Evolutionary conservation across 164 flowering plant species (phyloP).

Genomic region (Magnolia officinalis): DNA sequence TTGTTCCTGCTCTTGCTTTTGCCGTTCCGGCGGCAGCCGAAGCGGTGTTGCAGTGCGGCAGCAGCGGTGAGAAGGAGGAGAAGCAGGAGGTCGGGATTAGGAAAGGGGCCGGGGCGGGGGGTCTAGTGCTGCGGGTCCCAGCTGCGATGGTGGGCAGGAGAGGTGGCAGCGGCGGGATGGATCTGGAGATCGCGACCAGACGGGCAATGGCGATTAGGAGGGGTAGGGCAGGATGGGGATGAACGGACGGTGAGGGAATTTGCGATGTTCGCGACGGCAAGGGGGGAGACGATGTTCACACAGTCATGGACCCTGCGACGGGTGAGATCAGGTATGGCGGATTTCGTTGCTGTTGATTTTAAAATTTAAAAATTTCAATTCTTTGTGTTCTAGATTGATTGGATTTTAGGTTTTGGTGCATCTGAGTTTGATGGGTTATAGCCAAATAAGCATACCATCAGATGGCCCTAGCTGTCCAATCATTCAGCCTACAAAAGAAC

Average conservation of each 20-base stretch:
- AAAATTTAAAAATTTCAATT: not conserved
- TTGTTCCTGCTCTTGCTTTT: conserved; percentile 35
- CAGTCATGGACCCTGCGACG: conserved; percentile 60
- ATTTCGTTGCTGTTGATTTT: not conserved
- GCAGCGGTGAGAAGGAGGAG: conserved; percentile 17
- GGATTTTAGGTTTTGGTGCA: too few species aligned
- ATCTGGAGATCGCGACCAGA: conserved; percentile 44
- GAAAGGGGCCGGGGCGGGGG: conserved; percentile 16
- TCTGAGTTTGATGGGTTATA: not conserved
- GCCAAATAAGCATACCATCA: not conserved
- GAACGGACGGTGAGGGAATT: conserved; percentile 32
- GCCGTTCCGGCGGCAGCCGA: conserved; percentile 39
- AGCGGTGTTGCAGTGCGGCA: conserved; percentile 4
- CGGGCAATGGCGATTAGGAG: conserved; percentile 50
- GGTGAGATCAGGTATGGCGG: conserved; percentile 34
- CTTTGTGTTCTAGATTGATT: not conserved
- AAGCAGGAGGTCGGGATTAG: conserved; percentile 12
- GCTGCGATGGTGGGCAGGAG: conserved; percentile 20
- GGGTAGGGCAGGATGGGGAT: conserved; percentile 35
- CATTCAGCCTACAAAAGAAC: too few species aligned
- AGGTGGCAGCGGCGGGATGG: conserved; percentile 20
- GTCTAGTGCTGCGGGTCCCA: conserved; percentile 28
- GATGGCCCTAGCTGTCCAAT: too few species aligned
- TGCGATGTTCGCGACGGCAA: conserved; percentile 33
- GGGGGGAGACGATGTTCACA: conserved; percentile 63